Conservation (phyloP, 2,329 filamentous ascomycete species). For the Colletotrichum viniferum region DNA sequence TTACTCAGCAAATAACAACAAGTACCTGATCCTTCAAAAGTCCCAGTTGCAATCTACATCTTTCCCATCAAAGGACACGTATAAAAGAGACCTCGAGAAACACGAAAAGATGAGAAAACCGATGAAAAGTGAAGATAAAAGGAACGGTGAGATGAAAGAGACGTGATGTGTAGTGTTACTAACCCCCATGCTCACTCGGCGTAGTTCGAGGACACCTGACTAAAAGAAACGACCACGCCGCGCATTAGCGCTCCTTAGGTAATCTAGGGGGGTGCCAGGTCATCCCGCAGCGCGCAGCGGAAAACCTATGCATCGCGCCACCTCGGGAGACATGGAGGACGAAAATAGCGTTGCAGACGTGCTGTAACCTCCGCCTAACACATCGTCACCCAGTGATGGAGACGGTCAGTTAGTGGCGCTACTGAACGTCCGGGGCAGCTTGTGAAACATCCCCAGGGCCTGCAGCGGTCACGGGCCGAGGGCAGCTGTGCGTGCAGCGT, state of each 20-base stretch:
- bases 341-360: background rate
- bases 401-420: background rate
- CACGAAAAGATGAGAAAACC: background rate
- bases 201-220: conserved; percentile 3
- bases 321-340: background rate
- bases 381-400: rapidly evolving
- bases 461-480: conserved; percentile 2
- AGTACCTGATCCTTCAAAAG: background rate
- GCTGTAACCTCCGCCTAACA: background rate
- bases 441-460: background rate
- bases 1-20: background rate
- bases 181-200: background rate
- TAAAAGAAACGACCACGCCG: background rate
- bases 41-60: background rate
- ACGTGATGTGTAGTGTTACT: background rate
- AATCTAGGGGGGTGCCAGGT: background rate
- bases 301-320: background rate
- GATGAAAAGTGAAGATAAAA: background rate
- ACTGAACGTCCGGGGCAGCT: background rate
- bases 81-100: background rate
- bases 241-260: conserved; percentile 7
- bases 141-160: background rate
- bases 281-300: background rate
- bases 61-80: background rate
- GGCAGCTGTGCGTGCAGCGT: background rate